A percentile compares a stretch with the other conserved stretches of the same genome.
Evolutionary conservation across 1,284 basidiomycete species (phyloP).

Genomic region (Pseudomicrostroma phylloplanum): DNA sequence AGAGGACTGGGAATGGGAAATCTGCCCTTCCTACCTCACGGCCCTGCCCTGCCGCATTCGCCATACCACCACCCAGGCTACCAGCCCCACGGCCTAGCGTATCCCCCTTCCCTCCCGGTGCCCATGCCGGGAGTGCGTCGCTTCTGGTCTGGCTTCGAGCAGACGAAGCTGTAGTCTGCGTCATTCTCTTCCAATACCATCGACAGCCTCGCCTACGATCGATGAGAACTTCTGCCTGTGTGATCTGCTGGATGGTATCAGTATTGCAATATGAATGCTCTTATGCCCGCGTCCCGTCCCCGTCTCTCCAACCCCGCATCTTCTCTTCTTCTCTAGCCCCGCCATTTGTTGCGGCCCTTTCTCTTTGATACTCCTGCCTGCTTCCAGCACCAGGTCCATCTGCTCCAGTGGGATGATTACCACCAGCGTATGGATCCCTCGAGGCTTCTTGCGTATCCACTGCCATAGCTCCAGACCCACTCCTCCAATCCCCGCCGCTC

Average conservation of each 20-base stretch:
- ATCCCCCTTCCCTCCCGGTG: background rate
- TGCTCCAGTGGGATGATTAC: background rate
- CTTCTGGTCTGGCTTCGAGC: conserved; percentile 15
- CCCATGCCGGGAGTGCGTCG: conserved; percentile 11
- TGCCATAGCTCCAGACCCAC: background rate
- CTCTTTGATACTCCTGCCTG: background rate
- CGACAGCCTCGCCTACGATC: no score
- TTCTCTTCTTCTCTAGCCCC: background rate
- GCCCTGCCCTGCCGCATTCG: no score
- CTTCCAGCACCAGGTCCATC: conserved; percentile 8
- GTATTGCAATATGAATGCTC: no score
- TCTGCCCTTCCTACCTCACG: no score
- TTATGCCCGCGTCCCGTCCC: background rate
- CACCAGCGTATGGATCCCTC: background rate
- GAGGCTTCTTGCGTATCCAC: background rate
- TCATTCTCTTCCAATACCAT: no score
- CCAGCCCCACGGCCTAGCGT: no score
- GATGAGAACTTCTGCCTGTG: background rate
- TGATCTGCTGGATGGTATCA: no score
- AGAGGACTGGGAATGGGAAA: no score
- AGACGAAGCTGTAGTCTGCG: conserved; percentile 14
- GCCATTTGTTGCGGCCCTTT: background rate
- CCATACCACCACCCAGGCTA: no score
- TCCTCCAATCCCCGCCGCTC: conserved; percentile 17
- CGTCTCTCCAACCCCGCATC: conserved; percentile 19